Conservation (phyloP, 192 early-diverging fungal genomes). For the Kappamyces sp. region DNA sequence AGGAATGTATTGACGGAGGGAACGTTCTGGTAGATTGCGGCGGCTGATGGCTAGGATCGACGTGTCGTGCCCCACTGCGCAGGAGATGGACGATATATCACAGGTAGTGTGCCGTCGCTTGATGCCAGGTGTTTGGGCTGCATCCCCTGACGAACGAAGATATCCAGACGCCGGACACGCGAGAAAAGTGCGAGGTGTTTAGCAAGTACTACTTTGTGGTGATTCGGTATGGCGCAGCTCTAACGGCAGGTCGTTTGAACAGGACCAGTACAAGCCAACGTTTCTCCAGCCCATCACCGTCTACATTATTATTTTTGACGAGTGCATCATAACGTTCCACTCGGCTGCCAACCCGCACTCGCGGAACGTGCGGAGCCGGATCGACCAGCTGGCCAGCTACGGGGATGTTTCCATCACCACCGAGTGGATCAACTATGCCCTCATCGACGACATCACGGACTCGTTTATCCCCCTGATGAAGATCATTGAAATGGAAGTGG, state of each 20-base stretch:
- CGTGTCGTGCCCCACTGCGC: conserved; percentile 33
- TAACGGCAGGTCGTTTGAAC: conserved; percentile 29
- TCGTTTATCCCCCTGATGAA: conserved; percentile 79
- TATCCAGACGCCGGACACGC: conserved; percentile 75
- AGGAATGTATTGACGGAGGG: neutral
- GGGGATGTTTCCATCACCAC: conserved; percentile 29
- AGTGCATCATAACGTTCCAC: conserved; percentile 71
- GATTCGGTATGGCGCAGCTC: conserved; percentile 62
- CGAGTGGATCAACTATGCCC: conserved; percentile 95
- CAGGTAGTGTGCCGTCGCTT: conserved; percentile 1
- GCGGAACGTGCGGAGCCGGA: conserved; percentile 75
- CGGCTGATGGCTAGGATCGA: conserved; percentile 24
- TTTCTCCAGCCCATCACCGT: conserved; percentile 55
- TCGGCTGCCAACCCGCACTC: conserved; percentile 70
- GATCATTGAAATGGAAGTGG: conserved; percentile 89
- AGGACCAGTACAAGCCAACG: conserved; percentile 27
- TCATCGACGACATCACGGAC: conserved; percentile 94
- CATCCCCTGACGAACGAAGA: conserved; percentile 92
- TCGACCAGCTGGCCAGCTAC: conserved; percentile 79
- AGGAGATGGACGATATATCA: conserved; percentile 37
- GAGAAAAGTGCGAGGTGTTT: conserved; percentile 94
- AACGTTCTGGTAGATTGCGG: too few relatives aligned
- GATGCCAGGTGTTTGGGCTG: conserved; percentile 58
- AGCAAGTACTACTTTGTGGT: conserved; percentile 88
- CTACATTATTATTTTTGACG: conserved; percentile 45